A percentile compares a stretch with the other conserved stretches of the same genome.
Evolutionary conservation across 169 alveolate genomes (phyloP).

Genomic region (Babesia gibsoni): DNA sequence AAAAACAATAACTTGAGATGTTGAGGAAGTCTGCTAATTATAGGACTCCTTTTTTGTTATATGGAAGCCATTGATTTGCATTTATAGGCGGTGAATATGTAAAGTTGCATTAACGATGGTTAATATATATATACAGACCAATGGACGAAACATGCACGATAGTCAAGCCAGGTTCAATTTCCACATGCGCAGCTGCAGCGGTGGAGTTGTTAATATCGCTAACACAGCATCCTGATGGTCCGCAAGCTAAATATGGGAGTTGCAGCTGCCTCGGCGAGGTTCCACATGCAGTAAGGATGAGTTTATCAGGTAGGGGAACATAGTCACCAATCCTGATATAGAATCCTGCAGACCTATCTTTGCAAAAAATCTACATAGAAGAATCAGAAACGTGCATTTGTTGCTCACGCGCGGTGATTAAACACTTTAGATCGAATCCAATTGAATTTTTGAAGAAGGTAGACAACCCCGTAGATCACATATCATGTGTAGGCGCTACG

Average conservation of each 20-base stretch:
- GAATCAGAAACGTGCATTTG: slow-evolving; percentile 68
- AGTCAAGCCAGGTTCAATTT: slow-evolving; percentile 62
- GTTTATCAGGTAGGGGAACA: slow-evolving; percentile 46
- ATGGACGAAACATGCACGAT: slow-evolving; percentile 73
- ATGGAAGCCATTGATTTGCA: neutral
- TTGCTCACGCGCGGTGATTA: slow-evolving; percentile 62
- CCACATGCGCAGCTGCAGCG: slow-evolving; percentile 70
- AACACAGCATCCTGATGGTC: slow-evolving; percentile 66
- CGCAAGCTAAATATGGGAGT: slow-evolving; percentile 61
- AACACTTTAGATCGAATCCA: slow-evolving; percentile 31
- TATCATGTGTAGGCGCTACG: slow-evolving; percentile 15
- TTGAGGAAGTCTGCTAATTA: neutral
- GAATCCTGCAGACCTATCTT: slow-evolving; percentile 28
- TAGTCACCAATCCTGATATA: neutral
- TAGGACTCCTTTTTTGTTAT: neutral
- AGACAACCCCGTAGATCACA: neutral
- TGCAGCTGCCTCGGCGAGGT: slow-evolving; percentile 67
- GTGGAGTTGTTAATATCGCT: slow-evolving; percentile 65
- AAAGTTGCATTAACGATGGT: neutral
- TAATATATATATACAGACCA: slow-evolving; percentile 38
- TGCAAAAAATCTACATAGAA: slow-evolving; percentile 47
- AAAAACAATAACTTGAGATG: neutral
- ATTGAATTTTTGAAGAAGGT: slow-evolving; percentile 50
- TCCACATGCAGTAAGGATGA: slow-evolving; percentile 68
- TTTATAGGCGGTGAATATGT: neutral